Conservation (phyloP, 2,329 filamentous ascomycete species). For the Aspergillus spinulosporus region DNA sequence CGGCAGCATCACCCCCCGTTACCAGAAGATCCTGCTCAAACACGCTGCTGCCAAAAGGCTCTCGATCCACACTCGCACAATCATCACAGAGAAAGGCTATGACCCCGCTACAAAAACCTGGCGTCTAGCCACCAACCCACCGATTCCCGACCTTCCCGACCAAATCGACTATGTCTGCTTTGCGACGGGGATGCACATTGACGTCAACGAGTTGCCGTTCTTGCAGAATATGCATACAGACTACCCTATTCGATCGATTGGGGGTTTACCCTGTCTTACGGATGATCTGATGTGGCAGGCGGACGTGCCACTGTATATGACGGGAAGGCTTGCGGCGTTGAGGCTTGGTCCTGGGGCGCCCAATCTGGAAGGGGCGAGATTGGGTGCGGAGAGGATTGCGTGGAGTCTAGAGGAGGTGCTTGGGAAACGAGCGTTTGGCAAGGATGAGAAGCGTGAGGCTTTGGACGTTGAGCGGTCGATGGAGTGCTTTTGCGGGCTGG, state of each 20-base stretch:
- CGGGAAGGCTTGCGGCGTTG: conserved; percentile 66
- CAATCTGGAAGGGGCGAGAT: conserved; percentile 71
- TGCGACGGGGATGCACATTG: conserved; percentile 69
- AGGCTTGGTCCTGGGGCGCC: conserved; percentile 70
- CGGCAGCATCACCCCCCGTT: conserved; percentile 72
- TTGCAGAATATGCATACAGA: conserved; percentile 60
- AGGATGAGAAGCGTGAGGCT: conserved; percentile 16
- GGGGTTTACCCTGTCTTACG: conserved; percentile 70
- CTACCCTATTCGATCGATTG: conserved; percentile 62
- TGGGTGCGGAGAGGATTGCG: conserved; percentile 71
- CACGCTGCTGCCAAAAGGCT: conserved; percentile 57
- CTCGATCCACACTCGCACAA: conserved; percentile 59
- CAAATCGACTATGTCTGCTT: conserved; percentile 69
- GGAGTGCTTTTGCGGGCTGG: conserved; percentile 43
- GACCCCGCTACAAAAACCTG: conserved; percentile 51
- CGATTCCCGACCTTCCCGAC: conserved; percentile 50
- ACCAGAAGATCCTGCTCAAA: conserved; percentile 65
- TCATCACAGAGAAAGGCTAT: conserved; percentile 55
- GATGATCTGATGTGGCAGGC: conserved; percentile 75
- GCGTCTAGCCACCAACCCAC: conserved; percentile 56
- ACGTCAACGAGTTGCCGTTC: conserved; percentile 62
- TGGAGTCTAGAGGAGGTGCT: conserved; percentile 67
- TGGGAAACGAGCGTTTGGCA: conserved; percentile 24
- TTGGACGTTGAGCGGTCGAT: conserved; percentile 28
- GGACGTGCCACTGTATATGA: conserved; percentile 70